Base-by-base conservation (phyloP, 1,284 basidiomycete genomes). In the Puccinia hordei region DNA sequence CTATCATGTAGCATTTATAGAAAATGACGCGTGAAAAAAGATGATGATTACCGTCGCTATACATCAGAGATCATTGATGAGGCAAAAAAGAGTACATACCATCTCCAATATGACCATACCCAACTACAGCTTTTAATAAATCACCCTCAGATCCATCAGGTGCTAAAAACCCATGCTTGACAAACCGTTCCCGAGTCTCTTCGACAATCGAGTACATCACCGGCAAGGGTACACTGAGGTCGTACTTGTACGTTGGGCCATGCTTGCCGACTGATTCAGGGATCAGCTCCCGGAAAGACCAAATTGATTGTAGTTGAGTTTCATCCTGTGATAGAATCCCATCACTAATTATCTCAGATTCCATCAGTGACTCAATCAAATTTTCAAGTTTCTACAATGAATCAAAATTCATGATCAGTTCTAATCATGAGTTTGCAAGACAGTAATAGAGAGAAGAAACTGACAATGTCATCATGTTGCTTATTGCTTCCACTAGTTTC, bases 181-280 rank as follows among this genome's bases (percentile, higher is more conserved):
- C 86, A 66, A 98, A 87, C 75, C 91, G 91, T 80, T 91, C 90
- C 80, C 93, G 88, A 73, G 95, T 92, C 59, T 89, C 88, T 83
- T 96, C 92, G 30, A 98, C 94, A 13, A 98, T 90, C 38, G 90
- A 89, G 87, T 98, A 92, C 90, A 99, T 99, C 83, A 91, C 90
- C 27, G 90, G 88, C 4, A 97, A 89, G 1, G 96, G 96, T 46
- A 99, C 90, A 24, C 93, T 95, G 57, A 99, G 90, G 84, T 99
- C 97, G 86, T 99, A 99, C 88, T 99, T 99, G 89, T 97, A 99
- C 6, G 92, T 91, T 83, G 94, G 94, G 65, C 97, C 97, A 85
- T 94, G 91, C 86, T 98, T 98, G 35, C 93, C 93, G 1, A 93
- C 90, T 0, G 95, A 93, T 86, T 99, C 97, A 1, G 97, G 92